Conservation (phyloP, 2,329 filamentous ascomycete species). For the Akanthomyces dipterigenus region DNA sequence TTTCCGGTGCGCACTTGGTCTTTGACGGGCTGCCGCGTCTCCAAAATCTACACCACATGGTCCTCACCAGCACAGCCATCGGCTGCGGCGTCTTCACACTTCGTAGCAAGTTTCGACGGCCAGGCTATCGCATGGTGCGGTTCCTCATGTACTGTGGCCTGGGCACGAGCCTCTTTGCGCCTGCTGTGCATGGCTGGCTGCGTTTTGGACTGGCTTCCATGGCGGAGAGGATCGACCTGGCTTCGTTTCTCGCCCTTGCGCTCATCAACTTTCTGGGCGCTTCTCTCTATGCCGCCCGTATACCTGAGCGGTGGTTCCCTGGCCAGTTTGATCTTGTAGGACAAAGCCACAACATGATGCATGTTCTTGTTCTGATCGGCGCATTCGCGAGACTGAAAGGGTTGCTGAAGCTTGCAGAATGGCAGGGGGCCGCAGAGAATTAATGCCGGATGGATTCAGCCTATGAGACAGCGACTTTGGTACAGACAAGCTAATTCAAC, state of each 20-base stretch:
- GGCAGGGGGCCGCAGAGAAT: conserved; percentile 11
- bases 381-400: conserved; percentile 17
- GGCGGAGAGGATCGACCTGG: conserved; percentile 19
- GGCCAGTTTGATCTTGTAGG: conserved; percentile 20
- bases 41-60: conserved; percentile 16
- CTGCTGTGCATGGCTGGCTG: conserved; percentile 18
- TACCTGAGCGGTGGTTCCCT: conserved; percentile 26
- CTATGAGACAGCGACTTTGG: no score
- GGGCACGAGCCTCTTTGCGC: conserved; percentile 20
- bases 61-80: conserved; percentile 18
- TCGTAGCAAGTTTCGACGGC: conserved; percentile 20
- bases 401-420: conserved; percentile 11
- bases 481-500: no score
- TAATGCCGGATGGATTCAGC: not conserved
- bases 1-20: conserved; percentile 21
- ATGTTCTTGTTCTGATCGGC: conserved; percentile 18
- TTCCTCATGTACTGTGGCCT: conserved; percentile 21
- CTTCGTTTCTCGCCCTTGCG: conserved; percentile 22
- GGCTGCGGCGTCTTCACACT: conserved; percentile 22
- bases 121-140: conserved; percentile 19
- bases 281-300: conserved; percentile 19
- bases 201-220: conserved; percentile 15
- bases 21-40: conserved; percentile 19
- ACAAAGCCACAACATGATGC: conserved; percentile 23
- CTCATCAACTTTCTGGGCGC: conserved; percentile 23